A percentile compares a stretch with the other conserved stretches of the same genome.
phyloP scores from a whole-genome alignment of 257 asterid species.

The Vinca minor region DNA sequence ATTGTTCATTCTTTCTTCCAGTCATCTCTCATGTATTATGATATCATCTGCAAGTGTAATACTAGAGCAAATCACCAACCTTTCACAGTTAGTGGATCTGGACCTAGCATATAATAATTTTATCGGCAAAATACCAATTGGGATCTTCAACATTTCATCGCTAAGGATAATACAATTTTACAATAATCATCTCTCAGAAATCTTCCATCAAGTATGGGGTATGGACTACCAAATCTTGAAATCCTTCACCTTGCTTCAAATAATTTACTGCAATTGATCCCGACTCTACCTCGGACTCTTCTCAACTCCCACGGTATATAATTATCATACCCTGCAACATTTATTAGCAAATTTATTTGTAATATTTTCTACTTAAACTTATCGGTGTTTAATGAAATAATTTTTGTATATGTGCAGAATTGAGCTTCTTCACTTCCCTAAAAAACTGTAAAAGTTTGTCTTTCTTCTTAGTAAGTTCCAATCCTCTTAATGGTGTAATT shows the following conservation, averaged over 20 bases:
- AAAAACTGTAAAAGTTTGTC: neutral
- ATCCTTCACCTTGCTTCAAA: neutral
- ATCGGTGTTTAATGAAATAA: neutral
- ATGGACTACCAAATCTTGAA: neutral
- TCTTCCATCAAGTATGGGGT: neutral
- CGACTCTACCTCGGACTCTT: neutral
- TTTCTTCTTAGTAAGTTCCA: neutral
- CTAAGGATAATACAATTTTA: neutral
- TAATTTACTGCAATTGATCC: neutral
- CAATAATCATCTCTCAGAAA: neutral
- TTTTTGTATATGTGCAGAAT: neutral
- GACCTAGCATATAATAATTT: neutral
- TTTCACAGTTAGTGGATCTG: neutral
- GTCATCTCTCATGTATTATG: too few relatives aligned
- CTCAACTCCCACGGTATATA: neutral
- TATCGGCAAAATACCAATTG: neutral
- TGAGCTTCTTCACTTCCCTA: neutral
- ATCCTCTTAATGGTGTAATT: neutral
- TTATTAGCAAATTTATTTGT: neutral
- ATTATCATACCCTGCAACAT: neutral
- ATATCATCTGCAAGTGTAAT: neutral
- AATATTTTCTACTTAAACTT: too few relatives aligned
- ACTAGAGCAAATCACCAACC: neutral
- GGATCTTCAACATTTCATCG: slow-evolving; percentile 3
- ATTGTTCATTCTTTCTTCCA: too few relatives aligned